These are phyloP conservation scores for Larix kaempferi DNA, from an alignment of 75 land plant species.

Conservation along the genomic window DNA sequence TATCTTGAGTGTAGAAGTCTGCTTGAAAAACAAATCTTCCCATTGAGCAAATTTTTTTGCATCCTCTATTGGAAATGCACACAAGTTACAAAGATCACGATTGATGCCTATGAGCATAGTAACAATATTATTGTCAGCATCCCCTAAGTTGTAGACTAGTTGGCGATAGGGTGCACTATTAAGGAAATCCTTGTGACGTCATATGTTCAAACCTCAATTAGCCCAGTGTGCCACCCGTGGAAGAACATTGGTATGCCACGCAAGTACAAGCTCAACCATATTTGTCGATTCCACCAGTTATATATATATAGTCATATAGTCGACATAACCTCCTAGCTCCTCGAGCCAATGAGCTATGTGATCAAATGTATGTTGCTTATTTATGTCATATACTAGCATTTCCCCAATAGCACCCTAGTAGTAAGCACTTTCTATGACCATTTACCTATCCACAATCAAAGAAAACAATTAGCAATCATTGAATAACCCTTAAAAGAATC, in stretches of 20 bases:
- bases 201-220: no score
- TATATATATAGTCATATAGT: no score
- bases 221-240: no score
- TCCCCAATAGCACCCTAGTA: slow-evolving; percentile 77
- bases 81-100: slow-evolving; percentile 61
- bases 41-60: slow-evolving; percentile 76
- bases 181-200: no score
- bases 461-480: no score
- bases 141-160: no score
- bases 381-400: slow-evolving; percentile 72
- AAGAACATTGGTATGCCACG: no score
- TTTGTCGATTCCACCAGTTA: no score
- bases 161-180: no score
- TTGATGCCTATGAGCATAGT: slow-evolving; percentile 83
- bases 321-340: slow-evolving; percentile 59
- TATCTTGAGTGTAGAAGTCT: slow-evolving; percentile 82
- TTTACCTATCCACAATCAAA: slow-evolving; percentile 32
- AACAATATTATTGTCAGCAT: slow-evolving; percentile 70
- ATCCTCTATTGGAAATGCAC: slow-evolving; percentile 78
- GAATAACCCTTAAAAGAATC: no score
- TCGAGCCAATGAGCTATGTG: slow-evolving; percentile 76
- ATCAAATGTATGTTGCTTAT: slow-evolving; percentile 64
- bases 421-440: slow-evolving; percentile 74
- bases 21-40: slow-evolving; percentile 76
- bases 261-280: no score